A percentile compares a stretch with the other conserved stretches of the same genome.
Evolutionary conservation across 371 early-diverging fungal species (phyloP).

Genomic region (Rhizomucor pusillus): DNA sequence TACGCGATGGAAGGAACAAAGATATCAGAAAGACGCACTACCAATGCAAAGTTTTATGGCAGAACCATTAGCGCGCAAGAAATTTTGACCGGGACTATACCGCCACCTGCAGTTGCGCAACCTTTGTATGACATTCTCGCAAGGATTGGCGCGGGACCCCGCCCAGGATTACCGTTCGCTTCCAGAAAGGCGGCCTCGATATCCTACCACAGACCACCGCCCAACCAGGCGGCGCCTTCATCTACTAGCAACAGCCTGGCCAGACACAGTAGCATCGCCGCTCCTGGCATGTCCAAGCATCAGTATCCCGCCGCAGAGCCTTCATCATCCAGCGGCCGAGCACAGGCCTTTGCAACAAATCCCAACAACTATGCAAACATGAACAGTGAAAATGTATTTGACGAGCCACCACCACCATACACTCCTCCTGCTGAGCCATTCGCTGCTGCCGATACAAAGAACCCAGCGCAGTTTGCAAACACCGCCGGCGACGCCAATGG

Average conservation of each 20-base stretch:
- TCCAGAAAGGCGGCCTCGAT: constrained; percentile 7
- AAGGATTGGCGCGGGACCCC: constrained; percentile 28
- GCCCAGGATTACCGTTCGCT: constrained; percentile 21
- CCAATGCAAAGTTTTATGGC: constrained; percentile 37
- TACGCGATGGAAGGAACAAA: constrained; percentile 43
- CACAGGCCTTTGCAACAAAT: background rate
- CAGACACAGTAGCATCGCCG: background rate
- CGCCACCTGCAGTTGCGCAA: constrained; percentile 24
- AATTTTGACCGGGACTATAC: constrained; percentile 27
- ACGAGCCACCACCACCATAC: constrained; percentile 17
- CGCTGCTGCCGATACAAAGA: background rate
- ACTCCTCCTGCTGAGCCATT: background rate
- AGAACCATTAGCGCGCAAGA: constrained; percentile 30
- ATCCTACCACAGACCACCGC: constrained; percentile 4
- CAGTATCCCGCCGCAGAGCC: background rate
- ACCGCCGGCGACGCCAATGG: too few species aligned
- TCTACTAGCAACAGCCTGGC: constrained; percentile 5
- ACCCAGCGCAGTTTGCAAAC: too few species aligned
- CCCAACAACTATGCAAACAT: background rate
- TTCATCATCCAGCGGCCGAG: background rate
- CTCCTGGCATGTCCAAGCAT: too few species aligned
- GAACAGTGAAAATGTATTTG: background rate
- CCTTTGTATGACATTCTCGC: constrained; percentile 25
- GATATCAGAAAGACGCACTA: constrained; percentile 35
- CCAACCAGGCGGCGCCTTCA: constrained; percentile 1